Evolutionary conservation across 257 asterid species (phyloP).

Genomic region (Penstemon newberryi): DNA sequence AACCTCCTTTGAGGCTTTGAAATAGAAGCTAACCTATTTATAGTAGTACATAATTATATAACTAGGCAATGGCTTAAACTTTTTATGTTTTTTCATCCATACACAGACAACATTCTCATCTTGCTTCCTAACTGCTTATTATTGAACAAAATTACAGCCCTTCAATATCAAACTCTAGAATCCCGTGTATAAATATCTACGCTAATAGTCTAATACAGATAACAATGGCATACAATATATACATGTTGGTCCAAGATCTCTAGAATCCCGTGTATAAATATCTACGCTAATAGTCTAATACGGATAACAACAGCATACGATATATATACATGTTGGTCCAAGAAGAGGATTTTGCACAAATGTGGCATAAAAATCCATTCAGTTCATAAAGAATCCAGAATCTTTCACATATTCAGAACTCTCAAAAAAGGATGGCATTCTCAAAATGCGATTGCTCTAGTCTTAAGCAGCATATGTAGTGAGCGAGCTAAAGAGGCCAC

Average conservation of each 20-base stretch:
- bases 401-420: not conserved
- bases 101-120: no score
- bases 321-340: not conserved
- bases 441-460: not conserved
- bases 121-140: no score
- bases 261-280: not conserved
- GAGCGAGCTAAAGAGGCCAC: no score
- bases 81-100: no score
- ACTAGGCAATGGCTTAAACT: no score
- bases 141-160: no score
- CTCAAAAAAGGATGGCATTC: not conserved
- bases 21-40: no score
- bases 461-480: no score
- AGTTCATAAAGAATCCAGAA: not conserved
- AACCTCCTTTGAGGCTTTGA: no score
- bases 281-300: not conserved
- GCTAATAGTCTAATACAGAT: not conserved
- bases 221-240: not conserved
- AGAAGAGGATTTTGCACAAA: not conserved
- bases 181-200: not conserved
- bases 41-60: no score
- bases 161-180: slow-evolving; percentile 1
- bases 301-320: not conserved
- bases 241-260: no score
- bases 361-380: not conserved